A percentile compares a stretch with the other conserved stretches of the same genome.
These are phyloP conservation scores for Ophiobolus disseminans DNA, from an alignment of 2,329 filamentous ascomycete genomes.

Conservation along the genomic window DNA sequence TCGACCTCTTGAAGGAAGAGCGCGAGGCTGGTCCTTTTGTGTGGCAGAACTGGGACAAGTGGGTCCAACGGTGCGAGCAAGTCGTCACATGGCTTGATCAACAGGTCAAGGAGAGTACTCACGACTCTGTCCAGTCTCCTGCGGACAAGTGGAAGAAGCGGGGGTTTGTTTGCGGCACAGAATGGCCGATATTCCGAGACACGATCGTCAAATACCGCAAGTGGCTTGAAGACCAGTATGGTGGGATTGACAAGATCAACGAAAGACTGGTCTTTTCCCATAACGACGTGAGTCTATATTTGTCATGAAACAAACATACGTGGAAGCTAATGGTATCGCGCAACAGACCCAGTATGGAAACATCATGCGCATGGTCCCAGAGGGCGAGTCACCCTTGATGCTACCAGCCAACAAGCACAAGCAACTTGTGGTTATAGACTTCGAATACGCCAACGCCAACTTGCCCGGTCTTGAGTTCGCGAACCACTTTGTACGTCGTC, in stretches of 20 bases:
- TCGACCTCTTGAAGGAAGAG: slow-evolving; percentile 83
- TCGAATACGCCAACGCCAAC: slow-evolving; percentile 95
- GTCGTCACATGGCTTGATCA: slow-evolving; percentile 66
- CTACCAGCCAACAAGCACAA: slow-evolving; percentile 93
- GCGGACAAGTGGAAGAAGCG: slow-evolving; percentile 68
- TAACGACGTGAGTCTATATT: slow-evolving; percentile 75
- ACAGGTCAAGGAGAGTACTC: slow-evolving; percentile 59
- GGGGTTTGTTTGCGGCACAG: slow-evolving; percentile 81
- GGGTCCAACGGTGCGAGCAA: slow-evolving; percentile 73
- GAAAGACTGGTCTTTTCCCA: slow-evolving; percentile 91
- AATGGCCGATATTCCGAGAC: slow-evolving; percentile 79
- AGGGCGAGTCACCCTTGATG: slow-evolving; percentile 79
- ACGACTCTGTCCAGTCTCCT: slow-evolving; percentile 46
- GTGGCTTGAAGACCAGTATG: slow-evolving; percentile 76
- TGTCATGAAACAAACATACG: not conserved
- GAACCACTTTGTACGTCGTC: slow-evolving; percentile 80
- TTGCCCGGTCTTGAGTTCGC: slow-evolving; percentile 87
- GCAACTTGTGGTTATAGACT: slow-evolving; percentile 95
- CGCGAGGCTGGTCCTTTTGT: slow-evolving; percentile 79
- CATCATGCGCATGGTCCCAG: slow-evolving; percentile 78
- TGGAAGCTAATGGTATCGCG: slow-evolving; percentile 14
- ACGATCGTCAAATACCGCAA: slow-evolving; percentile 78
- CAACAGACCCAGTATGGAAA: slow-evolving; percentile 95
- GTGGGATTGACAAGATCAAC: slow-evolving; percentile 69
- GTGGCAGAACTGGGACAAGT: slow-evolving; percentile 94